These are phyloP conservation scores for Teratosphaeria destructans DNA, from an alignment of 2,329 filamentous ascomycete genomes.

Conservation along the genomic window DNA sequence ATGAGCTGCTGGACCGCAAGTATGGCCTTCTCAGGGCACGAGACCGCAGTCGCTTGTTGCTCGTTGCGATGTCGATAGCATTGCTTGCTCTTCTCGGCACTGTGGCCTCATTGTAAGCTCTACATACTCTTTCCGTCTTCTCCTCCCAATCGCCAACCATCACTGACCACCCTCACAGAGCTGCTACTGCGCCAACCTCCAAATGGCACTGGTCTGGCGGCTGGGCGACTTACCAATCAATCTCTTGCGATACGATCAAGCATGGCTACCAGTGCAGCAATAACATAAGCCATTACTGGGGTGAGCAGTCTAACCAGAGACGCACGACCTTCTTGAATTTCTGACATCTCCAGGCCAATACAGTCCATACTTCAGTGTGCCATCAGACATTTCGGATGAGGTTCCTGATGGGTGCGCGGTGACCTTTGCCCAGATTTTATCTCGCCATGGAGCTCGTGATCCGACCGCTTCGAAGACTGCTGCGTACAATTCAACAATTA, in stretches of 20 bases:
- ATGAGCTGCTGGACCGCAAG: not conserved
- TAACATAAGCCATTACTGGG: conserved; percentile 57
- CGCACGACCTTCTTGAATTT: not conserved
- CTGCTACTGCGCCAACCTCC: not conserved
- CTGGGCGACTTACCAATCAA: not conserved
- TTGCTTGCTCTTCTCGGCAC: not conserved
- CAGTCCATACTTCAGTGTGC: conserved; percentile 69
- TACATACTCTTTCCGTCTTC: no score
- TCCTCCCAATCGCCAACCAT: not conserved
- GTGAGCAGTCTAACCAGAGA: not conserved
- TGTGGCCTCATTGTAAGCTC: not conserved
- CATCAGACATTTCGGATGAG: conserved; percentile 50
- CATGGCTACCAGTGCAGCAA: conserved; percentile 54
- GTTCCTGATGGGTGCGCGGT: conserved; percentile 60
- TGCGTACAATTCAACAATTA: conserved; percentile 53
- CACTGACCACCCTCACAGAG: not conserved
- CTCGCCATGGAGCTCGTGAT: conserved; percentile 74
- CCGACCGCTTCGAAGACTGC: conserved; percentile 60
- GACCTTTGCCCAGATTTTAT: conserved; percentile 72
- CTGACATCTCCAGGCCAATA: conserved; percentile 54
- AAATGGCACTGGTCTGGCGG: not conserved
- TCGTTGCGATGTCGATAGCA: not conserved
- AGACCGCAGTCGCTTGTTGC: not conserved
- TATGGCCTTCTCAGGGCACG: not conserved
- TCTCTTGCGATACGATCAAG: conserved; percentile 16